These are phyloP conservation scores for Narthecium ossifragum DNA, from an alignment of 106 monocot species.

Conservation along the genomic window DNA sequence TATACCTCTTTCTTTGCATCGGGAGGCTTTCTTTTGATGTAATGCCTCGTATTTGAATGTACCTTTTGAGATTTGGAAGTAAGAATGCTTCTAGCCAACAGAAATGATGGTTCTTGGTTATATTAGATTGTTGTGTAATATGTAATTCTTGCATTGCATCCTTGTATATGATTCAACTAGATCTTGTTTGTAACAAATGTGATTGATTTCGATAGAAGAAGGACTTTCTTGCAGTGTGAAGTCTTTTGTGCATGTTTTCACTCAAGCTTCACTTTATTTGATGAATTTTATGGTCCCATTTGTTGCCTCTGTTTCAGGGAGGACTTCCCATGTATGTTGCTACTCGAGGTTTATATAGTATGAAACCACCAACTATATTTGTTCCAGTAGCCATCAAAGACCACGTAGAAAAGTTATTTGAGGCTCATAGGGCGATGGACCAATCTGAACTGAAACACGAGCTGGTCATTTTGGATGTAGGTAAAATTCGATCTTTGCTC, in stretches of 20 bases:
- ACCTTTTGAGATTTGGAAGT: too few species aligned
- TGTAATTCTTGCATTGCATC: neutral
- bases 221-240: too few species aligned
- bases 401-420: slow-evolving; percentile 66
- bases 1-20: neutral
- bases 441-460: slow-evolving; percentile 78
- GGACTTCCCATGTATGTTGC: slow-evolving; percentile 96
- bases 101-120: too few species aligned
- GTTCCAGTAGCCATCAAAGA: slow-evolving; percentile 64
- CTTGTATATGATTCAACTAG: neutral
- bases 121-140: too few species aligned
- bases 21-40: too few species aligned
- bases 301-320: slow-evolving; percentile 36
- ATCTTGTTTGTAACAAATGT: too few species aligned
- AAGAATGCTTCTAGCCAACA: too few species aligned
- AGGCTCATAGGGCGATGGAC: slow-evolving; percentile 81
- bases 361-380: slow-evolving; percentile 93
- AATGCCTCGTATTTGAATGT: too few species aligned
- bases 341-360: slow-evolving; percentile 63
- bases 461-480: slow-evolving; percentile 60
- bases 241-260: too few species aligned
- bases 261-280: too few species aligned
- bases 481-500: slow-evolving; percentile 24
- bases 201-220: too few species aligned
- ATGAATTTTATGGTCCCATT: slow-evolving; percentile 1